Evolutionary conservation across 1,139 yeast species (phyloP), one percentile per base, ranked within the genome.

Genomic region (Suhomyces taliae): DNA sequence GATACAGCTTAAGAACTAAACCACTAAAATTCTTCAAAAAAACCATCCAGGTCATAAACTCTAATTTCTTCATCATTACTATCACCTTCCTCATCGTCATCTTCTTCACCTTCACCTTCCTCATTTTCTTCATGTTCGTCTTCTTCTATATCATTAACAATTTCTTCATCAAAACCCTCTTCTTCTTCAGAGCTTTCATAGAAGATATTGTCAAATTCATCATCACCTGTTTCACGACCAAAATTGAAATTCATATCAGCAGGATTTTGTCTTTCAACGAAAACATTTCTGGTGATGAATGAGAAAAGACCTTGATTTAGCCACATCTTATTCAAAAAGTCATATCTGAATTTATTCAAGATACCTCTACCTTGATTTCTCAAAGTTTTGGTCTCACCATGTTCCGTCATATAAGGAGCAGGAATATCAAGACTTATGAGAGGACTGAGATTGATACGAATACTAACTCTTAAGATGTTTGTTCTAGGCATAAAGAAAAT

Each of bases 341-440:
- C 68, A 60, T 81, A 85, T 45, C 93, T 71, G 35, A 66, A 70
- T 27, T 67, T 53, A 55, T 76, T 78, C 49, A 86, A 69, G 0
- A 70, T 70, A 0, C 89, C 87, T 47, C 77, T 82, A 27, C 83
- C 83, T 9, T 80, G 78, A 11, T 76, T 72, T 52, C 73, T 68
- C 7, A 81, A 71, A 8, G 73, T 69, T 40, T 86, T 85, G 9
- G 84, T 78, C 60, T 87, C 93, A 29, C 95, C 95, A 61, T 85
- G 90, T 6, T 74, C 70, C 42, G 88, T 85, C 58, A 87, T 67
- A 58, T 85, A 87, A 2, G 93, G 93, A 0, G 88, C 87, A 12
- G 78, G 73, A 26, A 79, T 65, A 33, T 65, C 61, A 2, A 67
- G 52, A 39, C 62, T 62, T 5, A 59, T 64, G 37, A 62, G 74